Evolutionary conservation across 305 asterid species (phyloP).

Genomic region (Fraxinus latifolia): DNA sequence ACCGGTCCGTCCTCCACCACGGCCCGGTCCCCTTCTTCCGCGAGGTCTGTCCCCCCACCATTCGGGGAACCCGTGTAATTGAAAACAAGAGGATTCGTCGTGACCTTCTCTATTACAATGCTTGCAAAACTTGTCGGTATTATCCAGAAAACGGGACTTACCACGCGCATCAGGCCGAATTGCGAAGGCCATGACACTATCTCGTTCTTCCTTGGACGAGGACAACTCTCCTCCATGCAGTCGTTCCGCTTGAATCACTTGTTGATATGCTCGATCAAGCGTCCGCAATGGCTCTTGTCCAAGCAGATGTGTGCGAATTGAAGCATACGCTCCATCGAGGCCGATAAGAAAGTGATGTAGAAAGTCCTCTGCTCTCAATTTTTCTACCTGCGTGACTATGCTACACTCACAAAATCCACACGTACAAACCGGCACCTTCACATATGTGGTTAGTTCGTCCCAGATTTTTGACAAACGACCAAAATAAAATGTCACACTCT

Average conservation of each 20-base stretch:
- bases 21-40: not conserved
- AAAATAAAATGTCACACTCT: too few relatives aligned
- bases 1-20: not conserved
- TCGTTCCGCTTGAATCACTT: not conserved
- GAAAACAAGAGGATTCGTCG: not conserved
- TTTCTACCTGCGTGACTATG: not conserved
- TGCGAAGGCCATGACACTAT: not conserved
- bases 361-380: not conserved
- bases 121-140: not conserved
- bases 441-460: too few relatives aligned
- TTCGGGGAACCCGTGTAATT: constrained; percentile 7
- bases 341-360: not conserved
- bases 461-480: too few relatives aligned
- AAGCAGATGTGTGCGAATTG: not conserved
- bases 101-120: not conserved
- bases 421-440: not conserved
- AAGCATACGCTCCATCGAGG: not conserved
- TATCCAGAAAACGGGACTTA: not conserved
- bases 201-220: not conserved
- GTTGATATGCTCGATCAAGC: constrained; percentile 3
- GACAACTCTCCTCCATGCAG: not conserved
- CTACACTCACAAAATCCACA: not conserved
- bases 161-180: not conserved
- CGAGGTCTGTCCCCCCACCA: not conserved
- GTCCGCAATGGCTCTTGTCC: not conserved